Evolutionary conservation across 306 rosid species (phyloP), one percentile per base, ranked within the genome.

Genomic region (Cicer cuneatum): DNA sequence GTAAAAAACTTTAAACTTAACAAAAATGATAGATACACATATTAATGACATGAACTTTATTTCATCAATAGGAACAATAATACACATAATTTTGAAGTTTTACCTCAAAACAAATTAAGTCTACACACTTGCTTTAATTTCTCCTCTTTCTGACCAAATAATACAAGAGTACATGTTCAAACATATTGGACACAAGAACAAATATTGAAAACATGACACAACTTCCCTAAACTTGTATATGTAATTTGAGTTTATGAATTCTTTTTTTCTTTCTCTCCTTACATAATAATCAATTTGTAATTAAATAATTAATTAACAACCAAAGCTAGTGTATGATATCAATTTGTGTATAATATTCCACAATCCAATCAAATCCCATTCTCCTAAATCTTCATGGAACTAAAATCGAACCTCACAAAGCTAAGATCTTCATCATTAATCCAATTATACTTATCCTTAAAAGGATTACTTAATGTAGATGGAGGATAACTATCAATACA

Each of bases 371-470:
- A 15, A 15, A 2, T 40, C n/a, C n/a, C n/a, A n/a, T n/a, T n/a
- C n/a, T n/a, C n/a, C n/a, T 58, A 71, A 16, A 66, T 24, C 11
- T 14, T 69, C 74, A 82, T 18, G 5, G 1, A 76, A 58, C 77
- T 73, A 37, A 29, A 41, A 59, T 89, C 86, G 60, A 89, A 69
- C 78, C 96, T 82, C 45, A 83, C 93, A 63, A 91, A 91, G 80
- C 63, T 69, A 19, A 93, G 86, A 79, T 8, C 21, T 5, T 93
- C 97, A 2, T 93, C 93, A 37, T 91, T 54, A 75, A 93, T 16
- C 98, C 98, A 93, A 76, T 75, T 4, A 64, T 78, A 91, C 74
- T 86, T 93, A 33, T 89, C 93, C 83, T 60, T 81, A 75, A 88
- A 90, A 54, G 96, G 92, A 43, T 88, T 89, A 59, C 1, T 58